Conservation (phyloP, 371 early-diverging fungal species). For the Funneliformis caledonium region DNA sequence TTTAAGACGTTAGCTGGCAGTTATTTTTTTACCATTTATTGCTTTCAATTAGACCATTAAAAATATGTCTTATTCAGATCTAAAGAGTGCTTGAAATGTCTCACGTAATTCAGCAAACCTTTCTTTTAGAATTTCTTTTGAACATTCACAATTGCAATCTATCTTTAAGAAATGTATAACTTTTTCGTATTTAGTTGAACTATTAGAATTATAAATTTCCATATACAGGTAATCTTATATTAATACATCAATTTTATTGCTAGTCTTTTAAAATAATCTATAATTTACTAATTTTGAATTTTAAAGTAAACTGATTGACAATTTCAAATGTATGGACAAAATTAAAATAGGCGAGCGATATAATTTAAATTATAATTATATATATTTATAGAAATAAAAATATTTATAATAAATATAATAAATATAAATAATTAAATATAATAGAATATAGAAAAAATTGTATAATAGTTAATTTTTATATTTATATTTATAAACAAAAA, state of each 20-base stretch:
- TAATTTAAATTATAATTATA: too few species aligned
- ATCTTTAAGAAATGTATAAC: conserved; percentile 1
- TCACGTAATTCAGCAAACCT: conserved; percentile 30
- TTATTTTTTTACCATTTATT: conserved; percentile 15
- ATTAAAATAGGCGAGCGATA: too few species aligned
- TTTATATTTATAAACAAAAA: too few species aligned
- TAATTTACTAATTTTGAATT: neutral
- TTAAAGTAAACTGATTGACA: too few species aligned
- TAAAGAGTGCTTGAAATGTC: conserved; percentile 30
- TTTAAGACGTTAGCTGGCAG: conserved; percentile 22
- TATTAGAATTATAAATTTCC: neutral
- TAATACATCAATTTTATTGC: conserved; percentile 5
- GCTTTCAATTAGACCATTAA: conserved; percentile 29
- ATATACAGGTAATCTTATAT: conserved; percentile 33
- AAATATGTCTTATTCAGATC: conserved; percentile 28
- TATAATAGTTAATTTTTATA: too few species aligned
- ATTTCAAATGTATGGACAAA: too few species aligned
- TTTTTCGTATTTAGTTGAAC: conserved; percentile 23
- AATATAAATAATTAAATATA: too few species aligned
- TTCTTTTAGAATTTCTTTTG: neutral
- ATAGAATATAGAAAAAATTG: too few species aligned
- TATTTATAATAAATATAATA: too few species aligned
- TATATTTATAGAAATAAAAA: too few species aligned
- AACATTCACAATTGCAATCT: conserved; percentile 9
- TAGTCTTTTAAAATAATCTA: neutral